These are phyloP conservation scores for Spirogloea muscicola DNA, from an alignment of 139 green algal species.

Conservation along the genomic window DNA sequence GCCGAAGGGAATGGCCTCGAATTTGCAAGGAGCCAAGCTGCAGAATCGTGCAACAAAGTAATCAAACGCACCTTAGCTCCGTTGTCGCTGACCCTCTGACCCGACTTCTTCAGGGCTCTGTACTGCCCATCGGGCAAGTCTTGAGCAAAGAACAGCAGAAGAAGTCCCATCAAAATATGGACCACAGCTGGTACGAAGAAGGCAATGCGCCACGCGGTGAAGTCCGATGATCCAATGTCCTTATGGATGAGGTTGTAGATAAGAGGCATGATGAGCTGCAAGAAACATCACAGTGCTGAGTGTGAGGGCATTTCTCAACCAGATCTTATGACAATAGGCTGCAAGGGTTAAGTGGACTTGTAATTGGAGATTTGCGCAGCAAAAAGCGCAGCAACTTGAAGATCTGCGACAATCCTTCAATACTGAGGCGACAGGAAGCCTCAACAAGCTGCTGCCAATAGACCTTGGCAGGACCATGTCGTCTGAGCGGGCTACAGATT, in stretches of 20 bases:
- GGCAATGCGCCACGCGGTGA: slow-evolving; percentile 73
- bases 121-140: slow-evolving; percentile 7
- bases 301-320: too few relatives aligned
- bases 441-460: too few relatives aligned
- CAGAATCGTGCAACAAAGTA: not conserved
- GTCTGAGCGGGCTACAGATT: too few relatives aligned
- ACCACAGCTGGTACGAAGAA: slow-evolving; percentile 80
- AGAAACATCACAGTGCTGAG: too few relatives aligned
- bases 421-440: too few relatives aligned
- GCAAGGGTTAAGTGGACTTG: too few relatives aligned
- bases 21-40: not conserved
- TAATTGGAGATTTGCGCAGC: too few relatives aligned
- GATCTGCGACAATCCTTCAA: too few relatives aligned
- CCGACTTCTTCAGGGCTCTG: not conserved
- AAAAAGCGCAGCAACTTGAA: too few relatives aligned
- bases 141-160: slow-evolving; percentile 3
- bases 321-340: too few relatives aligned
- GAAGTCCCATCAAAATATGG: slow-evolving; percentile 64
- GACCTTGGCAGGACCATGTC: too few relatives aligned
- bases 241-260: slow-evolving; percentile 60
- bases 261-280: slow-evolving; percentile 77
- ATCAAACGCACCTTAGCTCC: not conserved
- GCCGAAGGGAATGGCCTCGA: not conserved
- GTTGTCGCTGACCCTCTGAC: too few relatives aligned
- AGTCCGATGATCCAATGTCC: slow-evolving; percentile 15